Percentiles rank a stretch among this genome's conserved stretches.
Evolutionary conservation across 2,329 filamentous ascomycete species (phyloP).

Genomic region (Cryphonectria radicalis): DNA sequence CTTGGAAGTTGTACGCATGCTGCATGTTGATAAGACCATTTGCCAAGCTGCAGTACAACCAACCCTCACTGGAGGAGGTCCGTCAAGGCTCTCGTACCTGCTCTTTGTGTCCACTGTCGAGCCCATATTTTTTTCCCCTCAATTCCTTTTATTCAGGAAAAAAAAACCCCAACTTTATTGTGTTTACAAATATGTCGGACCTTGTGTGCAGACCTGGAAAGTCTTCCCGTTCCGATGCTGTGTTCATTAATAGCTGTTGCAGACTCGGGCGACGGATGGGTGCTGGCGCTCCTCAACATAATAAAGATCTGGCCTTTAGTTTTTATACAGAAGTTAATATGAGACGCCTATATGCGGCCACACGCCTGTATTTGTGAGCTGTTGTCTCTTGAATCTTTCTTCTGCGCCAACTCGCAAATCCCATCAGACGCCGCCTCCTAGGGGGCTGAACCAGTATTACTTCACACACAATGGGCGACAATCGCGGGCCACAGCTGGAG

Average conservation of each 20-base stretch:
- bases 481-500: slow-evolving; percentile 35
- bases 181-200: background rate
- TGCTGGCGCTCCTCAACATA: background rate
- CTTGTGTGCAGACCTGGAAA: background rate
- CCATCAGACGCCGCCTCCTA: background rate
- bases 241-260: background rate
- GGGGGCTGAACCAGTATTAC: background rate
- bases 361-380: background rate
- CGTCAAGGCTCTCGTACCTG: background rate
- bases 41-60: background rate
- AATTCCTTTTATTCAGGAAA: no score
- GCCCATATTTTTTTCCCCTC: background rate
- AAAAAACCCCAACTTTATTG: no score
- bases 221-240: background rate
- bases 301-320: background rate
- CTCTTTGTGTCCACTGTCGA: background rate
- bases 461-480: background rate
- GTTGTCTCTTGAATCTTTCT: background rate
- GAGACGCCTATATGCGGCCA: background rate
- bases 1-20: background rate
- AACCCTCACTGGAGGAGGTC: background rate
- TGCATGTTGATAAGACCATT: slow-evolving; percentile 14
- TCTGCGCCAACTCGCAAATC: no score
- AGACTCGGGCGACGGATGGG: background rate
- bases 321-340: background rate